Evolutionary conservation across 768 basidiomycete genomes (phyloP), one percentile per base, ranked within the genome.

Genomic region (Tulasnella sp.): DNA sequence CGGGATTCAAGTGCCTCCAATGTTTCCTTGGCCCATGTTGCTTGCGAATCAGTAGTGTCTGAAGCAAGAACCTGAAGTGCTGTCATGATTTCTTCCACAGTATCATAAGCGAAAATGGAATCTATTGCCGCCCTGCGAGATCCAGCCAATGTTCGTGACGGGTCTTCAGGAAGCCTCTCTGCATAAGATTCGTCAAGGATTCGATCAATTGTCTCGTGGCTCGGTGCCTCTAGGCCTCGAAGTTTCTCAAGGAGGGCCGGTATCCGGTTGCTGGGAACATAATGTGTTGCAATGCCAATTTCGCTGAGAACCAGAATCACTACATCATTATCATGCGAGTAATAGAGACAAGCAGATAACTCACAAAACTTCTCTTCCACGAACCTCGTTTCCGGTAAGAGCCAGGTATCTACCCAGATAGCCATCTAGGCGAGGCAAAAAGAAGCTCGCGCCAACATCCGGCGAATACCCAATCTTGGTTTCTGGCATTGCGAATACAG

Each of bases 401-500:
- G 79, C 88, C 37, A 98, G 77, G 69, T 93, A 99, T n/a, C 89
- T 83, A 35, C 95, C 95, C 39, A 98, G 61, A 57, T 89, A 72
- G 9, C 95, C 95, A 61, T 99, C 95, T 54, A 96, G 67, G 57
- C 81, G 77, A 32, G 90, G 81, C 44, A 99, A 69, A 70, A 90
- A 92, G 68, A 78, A 86, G 59, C 77, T 90, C 25, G 82, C 83
- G 16, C 95, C 95, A 22, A 99, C 92, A 65, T 99, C 93, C 25
- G 93, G 92, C 49, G 41, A 19, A 62, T 86, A 89, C 37, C 83
- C 85, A 59, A 91, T 90, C 60, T 83, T 85, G 10, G 86, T 90
- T 69, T 99, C 95, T 13, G 95, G 95, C 95, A 98, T 98, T 5
- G 90, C 83, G 63, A 96, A 86, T 1, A 75, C 53, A 0, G 92